Base-by-base conservation (phyloP, 208 protist species). In the Trichomonas tenax region DNA sequence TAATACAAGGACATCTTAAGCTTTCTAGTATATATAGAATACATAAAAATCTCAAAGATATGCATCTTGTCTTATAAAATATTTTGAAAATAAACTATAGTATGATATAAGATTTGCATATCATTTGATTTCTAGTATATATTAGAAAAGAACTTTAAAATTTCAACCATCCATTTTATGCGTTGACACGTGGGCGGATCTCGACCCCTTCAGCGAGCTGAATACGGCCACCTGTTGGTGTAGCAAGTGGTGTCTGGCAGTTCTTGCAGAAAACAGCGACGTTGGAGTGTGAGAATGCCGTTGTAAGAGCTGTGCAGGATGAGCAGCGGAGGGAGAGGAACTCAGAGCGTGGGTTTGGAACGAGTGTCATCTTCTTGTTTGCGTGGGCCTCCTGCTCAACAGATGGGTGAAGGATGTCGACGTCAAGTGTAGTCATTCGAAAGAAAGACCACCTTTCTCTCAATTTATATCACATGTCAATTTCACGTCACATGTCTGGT, bases 271-370 rank as follows among this genome's bases (percentile, higher is more conserved):
- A 46, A 46, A 89, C 82, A n/a, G 82, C 40, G 40, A 89, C 36
- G 34, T 44, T 44, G 17, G 82, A 89, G 36, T 89, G 34, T 89
- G 82, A 89, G 17, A 89, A 89, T 46, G 82, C 82, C 48, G 82
- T 89, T 89, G 82, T 89, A 46, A 89, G 40, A 89, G 8, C 17
- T 40, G 36, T 89, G 82, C 82, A 89, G 0, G 82, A 44, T 44
- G 82, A 14, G 82, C 82, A 89, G 17, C 82, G 34, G 8, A 89
- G 40, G 3, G 82, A 89, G 10, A 89, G 17, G 40, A 46, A 89
- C 40, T 89, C 82, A 17, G 82, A 89, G 31, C 40, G 40, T 46
- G 82, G 82, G 82, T 89, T 89, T 89, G 82, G 82, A 89, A 89
- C 36, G 10, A 89, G 82, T 89, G 34, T 89, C 82, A 34, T 89